phyloP scores from a whole-genome alignment of 495 filamentous ascomycete genomes.

The Annulohypoxylon moriforme region DNA sequence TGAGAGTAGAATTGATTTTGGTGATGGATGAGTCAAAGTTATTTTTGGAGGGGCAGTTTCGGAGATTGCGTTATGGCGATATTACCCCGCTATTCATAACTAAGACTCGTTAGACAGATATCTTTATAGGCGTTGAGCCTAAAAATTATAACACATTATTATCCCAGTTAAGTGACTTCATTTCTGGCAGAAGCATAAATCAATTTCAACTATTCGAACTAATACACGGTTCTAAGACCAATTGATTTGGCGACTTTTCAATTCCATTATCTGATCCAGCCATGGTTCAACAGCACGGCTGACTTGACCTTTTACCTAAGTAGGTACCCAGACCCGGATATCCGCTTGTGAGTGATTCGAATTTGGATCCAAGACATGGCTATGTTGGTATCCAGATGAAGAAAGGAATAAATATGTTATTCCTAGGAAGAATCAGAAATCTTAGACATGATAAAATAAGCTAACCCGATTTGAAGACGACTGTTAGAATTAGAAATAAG shows the following conservation, averaged over 20 bases:
- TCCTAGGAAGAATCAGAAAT: no score
- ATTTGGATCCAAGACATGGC: no score
- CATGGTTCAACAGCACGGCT: not conserved
- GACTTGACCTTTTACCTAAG: no score
- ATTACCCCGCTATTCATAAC: not conserved
- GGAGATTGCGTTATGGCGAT: slow-evolving; percentile 2
- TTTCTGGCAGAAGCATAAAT: not conserved
- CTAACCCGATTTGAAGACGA: no score
- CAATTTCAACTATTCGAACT: not conserved
- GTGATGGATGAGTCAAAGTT: slow-evolving; percentile 32
- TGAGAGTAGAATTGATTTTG: slow-evolving; percentile 9
- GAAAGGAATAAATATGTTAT: no score
- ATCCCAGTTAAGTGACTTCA: not conserved
- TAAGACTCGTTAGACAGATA: not conserved
- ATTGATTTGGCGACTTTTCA: not conserved
- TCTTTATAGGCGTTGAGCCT: not conserved
- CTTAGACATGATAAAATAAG: no score
- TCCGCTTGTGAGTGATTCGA: no score
- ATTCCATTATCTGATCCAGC: not conserved
- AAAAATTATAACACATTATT: not conserved
- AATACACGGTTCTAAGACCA: not conserved
- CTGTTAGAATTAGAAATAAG: no score
- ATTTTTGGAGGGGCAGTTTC: slow-evolving; percentile 36
- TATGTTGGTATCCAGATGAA: no score
- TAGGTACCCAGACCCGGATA: no score